Evolutionary conservation across 345 rosid genomes (phyloP).

Genomic region (Populus tremula): DNA sequence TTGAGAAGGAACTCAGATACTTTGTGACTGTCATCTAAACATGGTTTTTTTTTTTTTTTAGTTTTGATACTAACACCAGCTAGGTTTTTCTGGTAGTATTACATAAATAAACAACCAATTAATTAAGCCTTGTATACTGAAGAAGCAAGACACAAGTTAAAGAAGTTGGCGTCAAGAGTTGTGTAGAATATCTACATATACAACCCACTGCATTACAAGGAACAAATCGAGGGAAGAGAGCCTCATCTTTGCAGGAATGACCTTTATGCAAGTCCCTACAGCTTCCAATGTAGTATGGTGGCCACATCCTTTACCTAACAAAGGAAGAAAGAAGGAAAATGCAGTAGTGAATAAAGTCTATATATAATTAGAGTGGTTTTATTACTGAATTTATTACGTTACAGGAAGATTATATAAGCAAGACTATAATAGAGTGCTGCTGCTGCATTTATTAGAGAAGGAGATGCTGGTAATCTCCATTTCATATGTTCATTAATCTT

Average conservation of each 20-base stretch:
- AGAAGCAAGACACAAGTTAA: slow-evolving; percentile 11
- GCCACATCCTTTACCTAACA: slow-evolving; percentile 99
- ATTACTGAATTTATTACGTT: not conserved
- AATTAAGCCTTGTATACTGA: not conserved
- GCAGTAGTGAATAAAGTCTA: slow-evolving; percentile 46
- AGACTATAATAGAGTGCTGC: not conserved
- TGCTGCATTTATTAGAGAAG: not conserved
- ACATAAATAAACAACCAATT: not conserved
- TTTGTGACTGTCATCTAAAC: not conserved
- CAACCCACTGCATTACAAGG: slow-evolving; percentile 20
- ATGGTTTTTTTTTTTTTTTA: too few relatives aligned
- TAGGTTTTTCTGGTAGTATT: not conserved
- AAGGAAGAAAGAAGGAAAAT: slow-evolving; percentile 29
- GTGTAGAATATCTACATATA: slow-evolving; percentile 14
- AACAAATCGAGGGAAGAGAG: slow-evolving; percentile 23
- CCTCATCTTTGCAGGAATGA: slow-evolving; percentile 34
- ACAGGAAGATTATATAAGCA: not conserved
- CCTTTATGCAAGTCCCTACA: slow-evolving; percentile 46
- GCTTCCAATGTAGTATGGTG: slow-evolving; percentile 98
- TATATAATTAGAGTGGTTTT: not conserved
- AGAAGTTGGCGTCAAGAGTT: slow-evolving; percentile 11
- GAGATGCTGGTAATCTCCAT: not conserved
- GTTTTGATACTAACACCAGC: slow-evolving; percentile 18
- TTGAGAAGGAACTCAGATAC: slow-evolving; percentile 26
- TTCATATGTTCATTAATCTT: slow-evolving; percentile 12